Base-by-base conservation (phyloP, 2,329 filamentous ascomycete species). In the Zarea fungicola region DNA sequence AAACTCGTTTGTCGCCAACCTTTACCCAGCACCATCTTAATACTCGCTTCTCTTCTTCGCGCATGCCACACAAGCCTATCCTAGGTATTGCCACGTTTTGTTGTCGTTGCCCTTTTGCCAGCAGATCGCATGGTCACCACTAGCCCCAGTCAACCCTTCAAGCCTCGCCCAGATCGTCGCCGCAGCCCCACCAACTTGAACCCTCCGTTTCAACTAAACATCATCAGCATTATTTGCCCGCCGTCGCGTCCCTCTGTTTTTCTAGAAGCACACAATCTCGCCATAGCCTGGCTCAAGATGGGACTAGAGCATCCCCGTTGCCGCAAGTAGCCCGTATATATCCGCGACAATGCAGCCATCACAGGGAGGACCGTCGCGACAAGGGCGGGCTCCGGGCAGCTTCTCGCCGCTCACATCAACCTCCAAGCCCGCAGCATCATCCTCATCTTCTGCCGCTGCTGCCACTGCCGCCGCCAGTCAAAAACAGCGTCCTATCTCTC, bases 301-400 rank as follows among this genome's bases (percentile, higher is more conserved):
- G 29, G 37, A 48, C 39, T 19, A 19, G 25, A 14, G 22, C 19
- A 11, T 25, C 26, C n/a, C 35, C 19, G 13, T 18, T 37, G 32
- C 32, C 18, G 42, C 26, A 18, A 13, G 13, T 16, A 19, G 50
- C 45, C 52, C 35, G 46, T 49, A 53, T 58, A 58, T 56, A 55
- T 60, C 58, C 54, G 53, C 51, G 52, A 69, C 62, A 60, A 78
- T 78, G 74, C 74, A 77, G 62, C 70, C 70, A 56, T 63, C 67
- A 50, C 55, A 58, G 49, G 46, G 54, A 37, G 58, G 47, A 13
- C 16, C 39, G 32, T 34, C 47, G 68, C 31, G 39, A 51, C 64
- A 65, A 44, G 67, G 70, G 39, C 70, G 74, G 54, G 73, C 71
- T 52, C 75, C 76, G 23, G 76, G 77, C 54, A 78, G 75, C 70